Conservation (phyloP, 2,329 filamentous ascomycete genomes). For the Ustilaginoidea virens region DNA sequence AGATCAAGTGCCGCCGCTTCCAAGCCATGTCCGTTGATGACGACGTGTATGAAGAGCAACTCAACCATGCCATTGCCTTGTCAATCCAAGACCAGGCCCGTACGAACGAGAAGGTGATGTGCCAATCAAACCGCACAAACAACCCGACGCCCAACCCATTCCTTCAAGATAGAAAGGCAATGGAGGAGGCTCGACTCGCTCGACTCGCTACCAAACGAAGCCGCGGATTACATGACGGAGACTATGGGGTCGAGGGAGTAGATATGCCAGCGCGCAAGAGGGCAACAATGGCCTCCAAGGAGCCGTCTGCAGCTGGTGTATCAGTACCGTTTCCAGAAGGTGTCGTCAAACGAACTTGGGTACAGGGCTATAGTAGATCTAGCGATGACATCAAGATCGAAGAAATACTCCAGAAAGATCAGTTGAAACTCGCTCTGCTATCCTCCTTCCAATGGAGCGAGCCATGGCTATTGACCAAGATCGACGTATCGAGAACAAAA, state of each 20-base stretch:
- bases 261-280: conserved; percentile 15
- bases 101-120: too few relatives aligned
- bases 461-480: conserved; percentile 61
- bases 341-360: conserved; percentile 70
- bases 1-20: not conserved
- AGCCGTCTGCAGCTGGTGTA: conserved; percentile 2
- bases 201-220: conserved; percentile 43
- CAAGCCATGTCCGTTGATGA: conserved; percentile 11
- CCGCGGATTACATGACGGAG: conserved; percentile 12
- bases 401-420: conserved; percentile 61
- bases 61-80: conserved; percentile 44
- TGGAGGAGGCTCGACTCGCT: conserved; percentile 73
- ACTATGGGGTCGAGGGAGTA: conserved; percentile 13
- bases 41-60: conserved; percentile 40
- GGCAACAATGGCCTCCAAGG: conserved; percentile 6
- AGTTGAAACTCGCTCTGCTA: conserved; percentile 62
- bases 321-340: conserved; percentile 38
- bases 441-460: conserved; percentile 82
- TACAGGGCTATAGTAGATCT: conserved; percentile 41
- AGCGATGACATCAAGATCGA: conserved; percentile 73
- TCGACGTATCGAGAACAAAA: conserved; percentile 44
- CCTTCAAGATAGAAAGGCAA: conserved; percentile 58
- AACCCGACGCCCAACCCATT: conserved; percentile 29
- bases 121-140: too few relatives aligned
- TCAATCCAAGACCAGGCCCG: conserved; percentile 26